phyloP scores from a whole-genome alignment of 228 moss, liverwort and hornwort genomes.

The Sphagnum magellanicum region DNA sequence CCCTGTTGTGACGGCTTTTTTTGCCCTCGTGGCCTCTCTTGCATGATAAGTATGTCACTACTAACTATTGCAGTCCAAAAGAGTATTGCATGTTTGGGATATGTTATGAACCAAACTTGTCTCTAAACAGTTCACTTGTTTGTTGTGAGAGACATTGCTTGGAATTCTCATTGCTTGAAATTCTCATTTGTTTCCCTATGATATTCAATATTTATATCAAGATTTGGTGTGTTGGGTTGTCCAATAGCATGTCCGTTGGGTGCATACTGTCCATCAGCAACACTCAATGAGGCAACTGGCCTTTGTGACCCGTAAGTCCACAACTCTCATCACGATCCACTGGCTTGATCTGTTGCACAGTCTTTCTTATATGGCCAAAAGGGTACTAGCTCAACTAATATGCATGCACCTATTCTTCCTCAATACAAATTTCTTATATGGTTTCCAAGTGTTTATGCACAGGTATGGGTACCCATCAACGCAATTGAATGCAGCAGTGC shows the following conservation, averaged over 20 bases:
- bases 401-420: background rate
- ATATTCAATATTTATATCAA: background rate
- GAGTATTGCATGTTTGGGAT: background rate
- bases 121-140: background rate
- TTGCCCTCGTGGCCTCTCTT: conserved; percentile 43
- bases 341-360: background rate
- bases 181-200: background rate
- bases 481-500: conserved; percentile 13
- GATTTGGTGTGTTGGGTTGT: background rate
- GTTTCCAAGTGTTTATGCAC: background rate
- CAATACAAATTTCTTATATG: background rate
- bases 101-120: background rate
- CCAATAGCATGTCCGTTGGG: conserved; percentile 41
- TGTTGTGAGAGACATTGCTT: background rate
- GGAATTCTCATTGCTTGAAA: background rate
- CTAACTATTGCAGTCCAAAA: background rate
- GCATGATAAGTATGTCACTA: conserved; percentile 45
- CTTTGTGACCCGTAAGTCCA: conserved; percentile 16
- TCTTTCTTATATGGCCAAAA: background rate
- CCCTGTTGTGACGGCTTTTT: conserved; percentile 45
- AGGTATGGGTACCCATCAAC: conserved; percentile 15
- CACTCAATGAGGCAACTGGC: background rate
- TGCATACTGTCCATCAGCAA: conserved; percentile 28
- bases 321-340: background rate
- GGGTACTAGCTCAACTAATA: background rate